A percentile compares a stretch with the other conserved stretches of the same genome.
Conservation (phyloP, 2,329 filamentous ascomycete genomes). For the Monilinia aucupariae region DNA sequence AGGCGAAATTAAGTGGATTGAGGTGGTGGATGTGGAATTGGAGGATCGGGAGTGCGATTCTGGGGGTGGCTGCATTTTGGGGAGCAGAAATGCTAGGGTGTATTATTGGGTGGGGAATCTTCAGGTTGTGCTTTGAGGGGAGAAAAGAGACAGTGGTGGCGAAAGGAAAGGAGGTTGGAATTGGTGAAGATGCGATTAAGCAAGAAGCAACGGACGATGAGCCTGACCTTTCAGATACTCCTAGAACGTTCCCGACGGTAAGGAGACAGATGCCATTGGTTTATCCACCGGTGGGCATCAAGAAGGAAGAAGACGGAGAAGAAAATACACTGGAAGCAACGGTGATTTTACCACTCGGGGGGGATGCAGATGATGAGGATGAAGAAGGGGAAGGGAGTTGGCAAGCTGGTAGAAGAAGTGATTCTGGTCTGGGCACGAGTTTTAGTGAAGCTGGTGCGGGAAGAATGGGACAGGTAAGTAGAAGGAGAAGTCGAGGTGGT, state of each 20-base stretch:
- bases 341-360: constrained; percentile 33
- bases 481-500: constrained; percentile 25
- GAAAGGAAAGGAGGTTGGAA: constrained; percentile 23
- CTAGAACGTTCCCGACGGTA: constrained; percentile 42
- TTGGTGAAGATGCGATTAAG: constrained; percentile 7
- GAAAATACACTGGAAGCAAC: constrained; percentile 28
- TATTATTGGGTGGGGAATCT: constrained; percentile 57
- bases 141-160: constrained; percentile 26
- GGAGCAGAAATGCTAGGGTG: constrained; percentile 63
- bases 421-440: constrained; percentile 52
- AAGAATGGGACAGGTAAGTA: constrained; percentile 20
- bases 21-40: constrained; percentile 85
- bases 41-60: constrained; percentile 60
- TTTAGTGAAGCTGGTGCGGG: constrained; percentile 39
- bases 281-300: constrained; percentile 35
- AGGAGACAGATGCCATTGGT: constrained; percentile 40
- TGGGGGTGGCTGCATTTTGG: constrained; percentile 74
- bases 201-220: constrained; percentile 29
- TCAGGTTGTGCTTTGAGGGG: constrained; percentile 21
- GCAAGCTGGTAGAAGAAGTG: constrained; percentile 34
- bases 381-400: constrained; percentile 40
- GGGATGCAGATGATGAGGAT: constrained; percentile 45
- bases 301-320: constrained; percentile 32
- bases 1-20: constrained; percentile 69
- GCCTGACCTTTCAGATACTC: constrained; percentile 39